These are phyloP conservation scores for Verticillium longisporum DNA, from an alignment of 2,329 filamentous ascomycete genomes.

Conservation along the genomic window DNA sequence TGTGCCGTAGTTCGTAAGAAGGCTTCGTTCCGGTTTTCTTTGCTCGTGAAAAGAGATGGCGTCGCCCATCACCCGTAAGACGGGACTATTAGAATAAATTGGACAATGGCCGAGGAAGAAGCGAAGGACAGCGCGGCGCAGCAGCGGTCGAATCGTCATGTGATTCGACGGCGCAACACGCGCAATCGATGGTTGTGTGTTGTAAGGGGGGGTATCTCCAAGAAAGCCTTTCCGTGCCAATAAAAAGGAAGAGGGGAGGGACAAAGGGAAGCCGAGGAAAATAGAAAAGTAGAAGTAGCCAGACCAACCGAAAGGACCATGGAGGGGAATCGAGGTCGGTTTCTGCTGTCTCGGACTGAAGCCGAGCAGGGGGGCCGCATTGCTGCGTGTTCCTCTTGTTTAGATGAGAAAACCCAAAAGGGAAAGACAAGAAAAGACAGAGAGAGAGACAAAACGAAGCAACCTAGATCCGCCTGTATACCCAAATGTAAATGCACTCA, in stretches of 20 bases:
- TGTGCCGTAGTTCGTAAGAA: conserved; percentile 20
- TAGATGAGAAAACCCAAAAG: conserved; percentile 22
- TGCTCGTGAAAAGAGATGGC: conserved; percentile 32
- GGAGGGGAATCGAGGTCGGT: conserved; percentile 32
- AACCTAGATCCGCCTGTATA: conserved; percentile 39
- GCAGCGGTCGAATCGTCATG: conserved; percentile 1
- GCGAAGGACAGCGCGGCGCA: background rate
- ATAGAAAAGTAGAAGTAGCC: conserved; percentile 11
- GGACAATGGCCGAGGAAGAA: conserved; percentile 18
- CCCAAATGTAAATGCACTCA: conserved; percentile 47
- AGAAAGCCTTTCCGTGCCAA: conserved; percentile 35
- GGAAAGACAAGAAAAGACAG: conserved; percentile 17
- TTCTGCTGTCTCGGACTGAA: conserved; percentile 40
- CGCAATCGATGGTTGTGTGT: conserved; percentile 16
- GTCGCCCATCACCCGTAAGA: conserved; percentile 40
- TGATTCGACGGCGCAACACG: conserved; percentile 29
- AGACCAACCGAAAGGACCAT: conserved; percentile 11
- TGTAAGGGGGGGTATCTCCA: conserved; percentile 29
- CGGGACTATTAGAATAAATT: conserved; percentile 24
- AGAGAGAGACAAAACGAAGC: conserved; percentile 18
- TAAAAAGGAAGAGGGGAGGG: conserved; percentile 22
- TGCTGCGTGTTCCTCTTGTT: conserved; percentile 58
- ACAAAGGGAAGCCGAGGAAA: conserved; percentile 20
- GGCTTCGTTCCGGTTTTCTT: conserved; percentile 18
- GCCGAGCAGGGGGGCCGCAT: conserved; percentile 47